Base-by-base conservation (phyloP, 164 flowering plant genomes). In the Vitis labrusca region DNA sequence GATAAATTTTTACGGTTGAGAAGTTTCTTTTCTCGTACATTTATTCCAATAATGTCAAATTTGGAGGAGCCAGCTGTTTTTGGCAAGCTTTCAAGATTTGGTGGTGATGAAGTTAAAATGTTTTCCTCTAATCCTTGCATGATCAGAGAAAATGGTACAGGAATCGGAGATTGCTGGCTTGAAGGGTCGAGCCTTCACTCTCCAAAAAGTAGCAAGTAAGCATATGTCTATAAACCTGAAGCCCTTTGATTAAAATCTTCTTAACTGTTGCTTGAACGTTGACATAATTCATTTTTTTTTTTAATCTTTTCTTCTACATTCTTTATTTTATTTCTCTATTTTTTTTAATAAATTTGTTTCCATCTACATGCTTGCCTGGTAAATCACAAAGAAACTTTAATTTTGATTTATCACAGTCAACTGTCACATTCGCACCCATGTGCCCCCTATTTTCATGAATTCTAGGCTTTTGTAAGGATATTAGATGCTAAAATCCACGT, bases 201-300 rank as follows among this genome's bases (percentile, higher is more conserved):
- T 65, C 86, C 87, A 29, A 83, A 84, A 77, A 80, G 78, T 72
- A 80, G 83, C 83, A 70, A 74, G 92, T 88, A 80, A 77, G 84
- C 69, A 50, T 15, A 32, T n/a, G 16, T 67, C 53, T 5, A 52
- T 27, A 30, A 14, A 17, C 17, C 49, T 61, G 16, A 61, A 32
- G 63, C 15, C 29, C 10, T 32, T n/a, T 32, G 29, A 23, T 23
- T 32, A 29, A 8, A 5, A 8, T 60, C 5, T 32, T 61, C 9
- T 32, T 16, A 30, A 23, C 27, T 23, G 2, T 44, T 15, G 5
- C 48, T 44, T 48, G 9, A 8, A 11, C 4, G 9, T 10, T 15
- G n/a, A 2, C 48, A 44, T 11, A 9, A 8, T 13, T 57, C 19
- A 17, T 10, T 13, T 48, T 49, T 11, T 49, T 3, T 27, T 17